Conservation (phyloP, 2,329 filamentous ascomycete genomes). For the Trichothecium roseum region DNA sequence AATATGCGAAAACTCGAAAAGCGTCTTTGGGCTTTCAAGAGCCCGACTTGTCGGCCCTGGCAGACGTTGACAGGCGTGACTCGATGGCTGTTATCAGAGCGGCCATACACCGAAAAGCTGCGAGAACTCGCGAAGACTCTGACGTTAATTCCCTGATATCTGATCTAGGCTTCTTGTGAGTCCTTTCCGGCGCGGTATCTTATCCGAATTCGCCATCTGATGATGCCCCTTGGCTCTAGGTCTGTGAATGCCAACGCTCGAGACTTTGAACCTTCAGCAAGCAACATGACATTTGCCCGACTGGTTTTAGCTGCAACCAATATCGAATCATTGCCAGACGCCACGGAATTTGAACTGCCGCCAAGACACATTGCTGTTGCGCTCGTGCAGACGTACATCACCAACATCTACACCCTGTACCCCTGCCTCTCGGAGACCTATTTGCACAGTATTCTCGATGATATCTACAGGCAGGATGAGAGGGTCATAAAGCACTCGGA, state of each 20-base stretch:
- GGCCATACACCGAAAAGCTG: conserved; percentile 54
- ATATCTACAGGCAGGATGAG: conserved; percentile 63
- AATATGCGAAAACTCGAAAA: conserved; percentile 60
- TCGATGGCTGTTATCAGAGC: conserved; percentile 51
- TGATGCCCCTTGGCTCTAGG: conserved; percentile 28
- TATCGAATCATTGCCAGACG: conserved; percentile 60
- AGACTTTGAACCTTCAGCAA: conserved; percentile 83
- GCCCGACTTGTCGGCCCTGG: conserved; percentile 27
- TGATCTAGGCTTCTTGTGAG: conserved; percentile 83
- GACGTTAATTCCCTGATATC: conserved; percentile 89
- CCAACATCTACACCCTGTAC: conserved; percentile 68
- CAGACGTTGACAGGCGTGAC: conserved; percentile 33
- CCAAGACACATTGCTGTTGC: conserved; percentile 56
- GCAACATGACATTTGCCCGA: conserved; percentile 85
- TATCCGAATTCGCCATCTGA: too few species aligned
- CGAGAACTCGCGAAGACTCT: conserved; percentile 60
- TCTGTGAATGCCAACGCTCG: conserved; percentile 90
- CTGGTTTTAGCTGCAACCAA: conserved; percentile 76
- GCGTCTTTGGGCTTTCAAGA: conserved; percentile 59
- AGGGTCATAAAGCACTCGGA: conserved; percentile 58
- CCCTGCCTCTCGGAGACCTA: conserved; percentile 75
- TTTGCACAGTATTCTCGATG: conserved; percentile 69
- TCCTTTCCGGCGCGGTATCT: too few species aligned
- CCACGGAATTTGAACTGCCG: conserved; percentile 54
- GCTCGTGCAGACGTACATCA: conserved; percentile 74